Base-by-base conservation (phyloP, 192 early-diverging fungal species). In the Chytriomyces sp. region DNA sequence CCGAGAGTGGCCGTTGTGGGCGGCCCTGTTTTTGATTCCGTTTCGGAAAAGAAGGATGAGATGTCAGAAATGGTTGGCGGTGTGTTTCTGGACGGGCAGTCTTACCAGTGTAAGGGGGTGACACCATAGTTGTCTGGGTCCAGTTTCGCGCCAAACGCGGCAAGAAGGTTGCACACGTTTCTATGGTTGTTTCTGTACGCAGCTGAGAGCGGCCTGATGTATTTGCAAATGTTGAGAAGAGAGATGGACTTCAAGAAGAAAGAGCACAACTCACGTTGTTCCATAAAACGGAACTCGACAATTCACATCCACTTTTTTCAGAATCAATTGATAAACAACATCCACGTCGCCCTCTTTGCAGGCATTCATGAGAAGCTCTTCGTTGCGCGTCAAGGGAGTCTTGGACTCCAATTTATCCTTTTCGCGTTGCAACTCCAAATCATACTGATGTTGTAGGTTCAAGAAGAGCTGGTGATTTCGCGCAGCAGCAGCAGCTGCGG, bases 101-200 rank as follows among this genome's bases (percentile, higher is more conserved):
- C 61, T 13, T 50, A 80, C 79, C 82, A 83, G 61, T 83, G 82
- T 2, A 83, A 43, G 3, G 82, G 82, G 20, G 79, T 81, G 0
- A 57, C 77, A 2, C 82, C 79, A 50, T 84, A 84, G 8, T 76
- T 65, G 60, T 84, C 77, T 7, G 61, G 67, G 62, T 81, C 77
- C 9, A 78, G 50, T 20, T 72, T 68, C 9, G 82, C 82, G 45
- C 82, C 82, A 76, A 84, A 84, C 11, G 69, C 46, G n/a, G 79
- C 64, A 20, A 84, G 66, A 4, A 84, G 62, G 6, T 64, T 65
- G 60, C 60, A 76, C 24, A 84, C 61, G 10, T 16, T 35, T 28
- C 46, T 64, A 43, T 81, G 70, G 23, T 74, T 74, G 64, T 75
- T 24, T 49, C 77, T 70, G 65, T 73, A 84, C 16, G 80, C 82